Evolutionary conservation across 106 monocot species (phyloP), one percentile per base, ranked within the genome.

Genomic region (Dendrobium nobile): DNA sequence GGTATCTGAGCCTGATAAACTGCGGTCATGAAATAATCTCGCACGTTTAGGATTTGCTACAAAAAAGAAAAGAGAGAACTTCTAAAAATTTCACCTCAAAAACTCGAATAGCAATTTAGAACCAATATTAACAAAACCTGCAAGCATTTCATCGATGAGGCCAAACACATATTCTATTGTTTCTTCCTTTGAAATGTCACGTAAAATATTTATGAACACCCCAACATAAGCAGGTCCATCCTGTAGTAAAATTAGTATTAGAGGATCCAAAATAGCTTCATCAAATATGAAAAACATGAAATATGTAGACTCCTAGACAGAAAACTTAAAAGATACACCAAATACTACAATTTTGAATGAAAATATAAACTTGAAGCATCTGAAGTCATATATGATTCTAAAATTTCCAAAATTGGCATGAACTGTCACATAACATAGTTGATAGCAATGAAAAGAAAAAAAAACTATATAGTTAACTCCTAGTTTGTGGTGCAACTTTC

Each of bases 141-240:
- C 83, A 22, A 98, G 80, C 91, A 95, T 95, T 59, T 95, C 92
- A 89, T 98, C 98, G 83, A 98, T 87, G 61, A 98, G 98, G 41
- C 92, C 98, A 81, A 98, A 91, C 44, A 95, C 91, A 86, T 98
- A 98, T 77, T 95, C 95, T 47, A 95, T 85, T 8, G 95, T 95
- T 75, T 98, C 95, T 83, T 95, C 94, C 79, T 95, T 98, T 55
- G 84, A 87, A 80, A 98, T 91, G 79, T 91, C 87, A 67, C 88
- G 86, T 48, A 98, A 84, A 65, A 98, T 95, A 82, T 85, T 91
- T 70, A 98, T 83, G 74, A 98, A 98, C 16, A 92, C 88, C 24
- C 83, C 74, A 78, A 95, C 79, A 85, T 98, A 95, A 40, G 86
- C 87, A 76, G 88, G 86, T 19, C 95, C 92, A 74, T 98, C 98